Conservation (phyloP, 768 basidiomycete genomes). For the Rhodotorula toruloides region DNA sequence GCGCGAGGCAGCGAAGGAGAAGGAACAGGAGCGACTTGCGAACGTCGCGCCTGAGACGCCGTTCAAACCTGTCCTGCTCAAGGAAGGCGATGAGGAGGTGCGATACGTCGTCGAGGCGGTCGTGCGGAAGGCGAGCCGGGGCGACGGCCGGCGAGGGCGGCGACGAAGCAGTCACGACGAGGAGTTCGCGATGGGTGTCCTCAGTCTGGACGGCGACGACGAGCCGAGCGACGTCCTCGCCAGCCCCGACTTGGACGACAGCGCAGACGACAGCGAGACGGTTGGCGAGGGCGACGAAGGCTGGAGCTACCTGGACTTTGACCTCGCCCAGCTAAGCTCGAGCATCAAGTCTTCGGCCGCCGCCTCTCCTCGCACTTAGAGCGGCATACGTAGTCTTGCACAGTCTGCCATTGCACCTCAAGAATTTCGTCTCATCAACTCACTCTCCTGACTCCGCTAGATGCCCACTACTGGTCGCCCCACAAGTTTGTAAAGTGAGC, state of each 20-base stretch:
- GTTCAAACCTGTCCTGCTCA: neutral
- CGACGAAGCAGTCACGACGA: neutral
- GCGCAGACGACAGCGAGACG: neutral
- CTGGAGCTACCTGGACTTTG: conserved; percentile 22
- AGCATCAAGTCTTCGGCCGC: neutral
- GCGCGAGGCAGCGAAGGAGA: neutral
- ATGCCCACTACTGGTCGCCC: too few relatives aligned
- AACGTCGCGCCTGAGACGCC: neutral
- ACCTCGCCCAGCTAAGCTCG: conserved; percentile 1
- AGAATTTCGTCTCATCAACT: neutral
- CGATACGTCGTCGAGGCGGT: conserved; percentile 16
- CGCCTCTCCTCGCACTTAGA: neutral
- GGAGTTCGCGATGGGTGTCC: neutral
- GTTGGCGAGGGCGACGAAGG: conserved; percentile 13
- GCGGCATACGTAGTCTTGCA: too few relatives aligned
- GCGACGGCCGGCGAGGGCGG: too few relatives aligned
- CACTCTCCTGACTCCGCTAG: neutral
- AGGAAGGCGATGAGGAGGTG: conserved; percentile 2
- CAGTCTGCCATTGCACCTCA: neutral
- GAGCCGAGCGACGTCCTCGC: neutral
- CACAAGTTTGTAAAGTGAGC: too few relatives aligned
- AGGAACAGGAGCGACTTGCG: too few relatives aligned
- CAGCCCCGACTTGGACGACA: neutral
- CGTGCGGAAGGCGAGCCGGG: conserved; percentile 7
- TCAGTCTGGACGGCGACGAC: neutral